These are phyloP conservation scores for Arxiozyma slooffiae DNA, from an alignment of 1,139 yeast genomes.

Conservation along the genomic window DNA sequence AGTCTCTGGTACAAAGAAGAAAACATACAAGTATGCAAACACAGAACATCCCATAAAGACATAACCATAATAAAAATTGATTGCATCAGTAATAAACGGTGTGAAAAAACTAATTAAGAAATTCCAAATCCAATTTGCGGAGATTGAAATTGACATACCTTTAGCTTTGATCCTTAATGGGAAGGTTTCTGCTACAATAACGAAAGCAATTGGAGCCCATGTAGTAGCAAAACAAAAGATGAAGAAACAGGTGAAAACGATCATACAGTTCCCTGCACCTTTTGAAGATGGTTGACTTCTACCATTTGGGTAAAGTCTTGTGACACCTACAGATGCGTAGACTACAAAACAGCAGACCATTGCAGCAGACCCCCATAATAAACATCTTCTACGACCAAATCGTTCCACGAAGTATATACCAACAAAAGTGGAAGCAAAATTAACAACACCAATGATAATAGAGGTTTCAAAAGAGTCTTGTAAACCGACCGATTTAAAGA, in stretches of 20 bases:
- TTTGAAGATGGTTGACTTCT: conserved; percentile 7
- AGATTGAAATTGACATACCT: conserved; percentile 11
- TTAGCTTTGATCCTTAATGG: conserved; percentile 12
- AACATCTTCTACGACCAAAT: conserved; percentile 13
- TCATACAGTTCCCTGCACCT: conserved; percentile 16
- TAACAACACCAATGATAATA: conserved; percentile 13
- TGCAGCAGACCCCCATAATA: conserved; percentile 13
- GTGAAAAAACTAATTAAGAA: conserved; percentile 12
- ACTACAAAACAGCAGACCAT: conserved; percentile 12
- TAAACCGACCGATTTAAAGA: conserved; percentile 12
- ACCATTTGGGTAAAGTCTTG: conserved; percentile 11
- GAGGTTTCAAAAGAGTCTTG: conserved; percentile 11
- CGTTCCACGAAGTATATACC: conserved; percentile 11
- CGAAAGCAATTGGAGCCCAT: conserved; percentile 13
- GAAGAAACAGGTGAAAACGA: conserved; percentile 12
- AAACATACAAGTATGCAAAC: conserved; percentile 10
- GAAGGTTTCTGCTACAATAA: conserved; percentile 12
- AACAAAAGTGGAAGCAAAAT: conserved; percentile 12
- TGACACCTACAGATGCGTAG: conserved; percentile 14
- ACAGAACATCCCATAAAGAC: conserved; percentile 12
- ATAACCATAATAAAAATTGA: conserved; percentile 13
- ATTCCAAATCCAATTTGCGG: conserved; percentile 12
- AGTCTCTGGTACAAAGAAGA: conserved; percentile 13
- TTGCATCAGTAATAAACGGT: conserved; percentile 13
- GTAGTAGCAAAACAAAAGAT: conserved; percentile 12